Evolutionary conservation across 2,329 filamentous ascomycete species (phyloP).

Genomic region (Triangularia setosa): DNA sequence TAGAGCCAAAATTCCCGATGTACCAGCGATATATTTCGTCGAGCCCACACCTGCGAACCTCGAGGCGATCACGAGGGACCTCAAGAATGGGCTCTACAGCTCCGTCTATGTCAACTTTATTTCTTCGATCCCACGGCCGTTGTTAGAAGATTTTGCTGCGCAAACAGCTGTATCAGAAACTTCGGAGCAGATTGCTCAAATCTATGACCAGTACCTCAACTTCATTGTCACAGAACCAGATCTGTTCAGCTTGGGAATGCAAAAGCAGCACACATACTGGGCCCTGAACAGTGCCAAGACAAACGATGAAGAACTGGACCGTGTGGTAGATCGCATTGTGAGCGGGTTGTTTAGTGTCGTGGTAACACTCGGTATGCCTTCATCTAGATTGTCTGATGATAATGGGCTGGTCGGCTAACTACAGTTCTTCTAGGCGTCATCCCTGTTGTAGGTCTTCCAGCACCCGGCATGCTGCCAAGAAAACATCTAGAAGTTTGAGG

Average conservation of each 20-base stretch:
- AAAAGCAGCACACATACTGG: conserved; percentile 87
- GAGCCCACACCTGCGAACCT: conserved; percentile 82
- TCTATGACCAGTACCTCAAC: conserved; percentile 96
- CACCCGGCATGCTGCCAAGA: background rate
- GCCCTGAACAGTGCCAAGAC: conserved; percentile 92
- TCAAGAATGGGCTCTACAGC: conserved; percentile 82
- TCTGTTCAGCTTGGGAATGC: conserved; percentile 89
- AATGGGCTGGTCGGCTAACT: background rate
- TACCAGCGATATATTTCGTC: conserved; percentile 93
- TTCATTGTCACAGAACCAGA: conserved; percentile 96
- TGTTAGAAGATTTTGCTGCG: conserved; percentile 91
- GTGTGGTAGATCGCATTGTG: conserved; percentile 84
- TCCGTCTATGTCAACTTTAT: conserved; percentile 97
- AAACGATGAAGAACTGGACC: conserved; percentile 83
- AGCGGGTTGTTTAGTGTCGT: conserved; percentile 96
- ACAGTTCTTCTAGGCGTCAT: conserved; percentile 62
- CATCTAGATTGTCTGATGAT: background rate
- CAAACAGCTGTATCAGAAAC: conserved; percentile 82
- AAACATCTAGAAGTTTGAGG: background rate
- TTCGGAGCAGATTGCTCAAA: conserved; percentile 82
- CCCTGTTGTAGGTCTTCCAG: conserved; percentile 69
- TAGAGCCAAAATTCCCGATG: conserved; percentile 89
- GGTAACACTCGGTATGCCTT: conserved; percentile 70
- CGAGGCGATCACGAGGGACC: conserved; percentile 75
- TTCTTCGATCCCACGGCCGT: conserved; percentile 81